Evolutionary conservation across 1,284 basidiomycete species (phyloP), one percentile per base, ranked within the genome.

Genomic region (Papiliotrema laurentii): DNA sequence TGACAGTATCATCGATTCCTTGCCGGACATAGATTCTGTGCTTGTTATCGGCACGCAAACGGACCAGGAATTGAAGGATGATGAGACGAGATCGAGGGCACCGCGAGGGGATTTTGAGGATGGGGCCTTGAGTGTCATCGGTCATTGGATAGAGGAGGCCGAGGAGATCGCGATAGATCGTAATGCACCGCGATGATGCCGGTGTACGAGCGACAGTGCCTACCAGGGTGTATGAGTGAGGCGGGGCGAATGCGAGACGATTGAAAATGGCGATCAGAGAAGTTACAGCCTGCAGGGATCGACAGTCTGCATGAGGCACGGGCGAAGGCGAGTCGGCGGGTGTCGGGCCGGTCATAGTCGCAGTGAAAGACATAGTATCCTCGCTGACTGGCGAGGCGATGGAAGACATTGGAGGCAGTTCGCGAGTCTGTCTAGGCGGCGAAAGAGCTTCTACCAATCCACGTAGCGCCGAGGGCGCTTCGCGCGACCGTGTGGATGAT

Each of bases 1-100:
- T 51, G 18, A 68, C 59, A 18, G 63, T 60, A 19, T 64, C 62
- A 28, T 77, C 74, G 28, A 80, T 72, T 39, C 79, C 72, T 24
- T 66, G 64, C 18, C 74, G 64, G 53, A 88, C 85, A 69, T 87
- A 96, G 34, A 98, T 71, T 14, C 86, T 80, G 68, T 99, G 96
- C 61, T 92, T 87, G 3, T 89, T 83, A 67, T 97, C 93, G 1
- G 89, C 91, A 43, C 96, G 81, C 21, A 98, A 76, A 11, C 91
- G 84, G 75, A 93, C 83, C 51, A 96, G 69, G 78, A 93, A 96
- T 64, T 94, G 89, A 9, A 98, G 76, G 2, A 87, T 80, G 2
- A 82, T 77, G 16, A 97, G 71, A 22, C 89, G 78, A 0, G 87
- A 84, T 18, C 80, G 77, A 0, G 80, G 71, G 26, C 84, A 86